Percentiles rank a stretch among this genome's conserved stretches.
Conservation (phyloP, 139 green algal genomes). For the Chlamydomonas asymmetrica region DNA sequence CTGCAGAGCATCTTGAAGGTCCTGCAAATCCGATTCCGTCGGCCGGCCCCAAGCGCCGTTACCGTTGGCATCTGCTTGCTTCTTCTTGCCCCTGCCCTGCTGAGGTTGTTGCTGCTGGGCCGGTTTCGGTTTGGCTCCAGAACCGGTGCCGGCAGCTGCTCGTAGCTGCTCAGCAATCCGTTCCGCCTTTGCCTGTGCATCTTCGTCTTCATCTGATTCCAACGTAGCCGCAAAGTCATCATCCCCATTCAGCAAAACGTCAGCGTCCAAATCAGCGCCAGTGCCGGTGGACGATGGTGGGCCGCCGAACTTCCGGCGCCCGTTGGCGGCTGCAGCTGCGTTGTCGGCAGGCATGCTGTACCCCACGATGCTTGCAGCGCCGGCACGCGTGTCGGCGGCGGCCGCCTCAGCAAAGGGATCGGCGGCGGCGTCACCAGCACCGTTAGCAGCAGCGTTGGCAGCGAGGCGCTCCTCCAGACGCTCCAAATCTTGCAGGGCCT, state of each 20-base stretch:
- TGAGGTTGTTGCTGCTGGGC: conserved; percentile 5
- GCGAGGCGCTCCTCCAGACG: conserved; percentile 2
- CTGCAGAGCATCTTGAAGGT: conserved; percentile 10
- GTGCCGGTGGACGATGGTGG: background rate
- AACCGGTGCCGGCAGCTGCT: background rate
- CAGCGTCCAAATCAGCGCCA: background rate
- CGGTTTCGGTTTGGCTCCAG: too few species aligned
- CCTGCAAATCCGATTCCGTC: conserved; percentile 5
- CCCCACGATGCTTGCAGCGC: background rate
- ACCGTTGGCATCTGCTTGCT: background rate
- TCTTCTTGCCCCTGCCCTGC: background rate
- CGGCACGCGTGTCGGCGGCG: background rate
- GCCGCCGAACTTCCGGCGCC: conserved; percentile 31
- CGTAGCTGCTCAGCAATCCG: conserved; percentile 7
- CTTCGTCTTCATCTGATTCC: conserved; percentile 35
- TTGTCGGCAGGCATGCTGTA: conserved; percentile 3
- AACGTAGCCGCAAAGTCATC: background rate
- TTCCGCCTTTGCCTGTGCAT: conserved; percentile 44
- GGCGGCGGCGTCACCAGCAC: background rate
- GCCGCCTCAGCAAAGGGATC: background rate
- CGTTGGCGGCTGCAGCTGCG: background rate
- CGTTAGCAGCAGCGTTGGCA: background rate
- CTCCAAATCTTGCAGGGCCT: conserved; percentile 30
- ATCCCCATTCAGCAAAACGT: conserved; percentile 3
- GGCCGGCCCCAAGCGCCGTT: background rate